Percentiles rank a stretch among this genome's conserved stretches.
Conservation (phyloP, 2,329 filamentous ascomycete species). For the Zymoseptoria pseudotritici region DNA sequence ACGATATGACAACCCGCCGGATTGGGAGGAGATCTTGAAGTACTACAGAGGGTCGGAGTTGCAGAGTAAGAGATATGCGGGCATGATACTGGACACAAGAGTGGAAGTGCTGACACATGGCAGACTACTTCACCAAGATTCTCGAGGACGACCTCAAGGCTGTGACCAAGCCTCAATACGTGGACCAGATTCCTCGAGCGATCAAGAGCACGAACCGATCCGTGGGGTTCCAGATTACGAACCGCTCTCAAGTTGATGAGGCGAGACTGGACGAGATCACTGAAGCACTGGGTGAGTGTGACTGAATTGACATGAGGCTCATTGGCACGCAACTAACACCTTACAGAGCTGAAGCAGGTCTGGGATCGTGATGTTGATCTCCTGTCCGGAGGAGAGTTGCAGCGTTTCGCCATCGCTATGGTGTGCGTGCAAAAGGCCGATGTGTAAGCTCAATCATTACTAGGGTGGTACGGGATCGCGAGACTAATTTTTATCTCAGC, state of each 20-base stretch:
- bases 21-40: conserved; percentile 98
- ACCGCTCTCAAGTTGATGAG: conserved; percentile 70
- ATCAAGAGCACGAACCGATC: conserved; percentile 69
- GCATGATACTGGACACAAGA: conserved; percentile 7
- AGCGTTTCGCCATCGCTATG: conserved; percentile 93
- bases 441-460: conserved; percentile 49
- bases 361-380: conserved; percentile 83
- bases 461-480: no score
- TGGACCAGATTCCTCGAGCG: conserved; percentile 93
- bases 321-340: neutral
- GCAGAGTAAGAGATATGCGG: conserved; percentile 61
- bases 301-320: neutral
- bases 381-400: conserved; percentile 93
- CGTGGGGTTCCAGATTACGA: conserved; percentile 70
- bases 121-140: conserved; percentile 97
- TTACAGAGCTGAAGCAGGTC: conserved; percentile 72
- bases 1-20: conserved; percentile 88
- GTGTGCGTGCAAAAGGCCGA: conserved; percentile 95
- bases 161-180: conserved; percentile 98
- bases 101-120: conserved; percentile 13
- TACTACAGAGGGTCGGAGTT: conserved; percentile 96
- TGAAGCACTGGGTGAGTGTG: conserved; percentile 57
- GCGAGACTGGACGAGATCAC: conserved; percentile 62
- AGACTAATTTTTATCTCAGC: conserved; percentile 27
- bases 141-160: conserved; percentile 96